These are phyloP conservation scores for Drechslerella dactyloides DNA, from an alignment of 2,329 filamentous ascomycete genomes.

Conservation along the genomic window DNA sequence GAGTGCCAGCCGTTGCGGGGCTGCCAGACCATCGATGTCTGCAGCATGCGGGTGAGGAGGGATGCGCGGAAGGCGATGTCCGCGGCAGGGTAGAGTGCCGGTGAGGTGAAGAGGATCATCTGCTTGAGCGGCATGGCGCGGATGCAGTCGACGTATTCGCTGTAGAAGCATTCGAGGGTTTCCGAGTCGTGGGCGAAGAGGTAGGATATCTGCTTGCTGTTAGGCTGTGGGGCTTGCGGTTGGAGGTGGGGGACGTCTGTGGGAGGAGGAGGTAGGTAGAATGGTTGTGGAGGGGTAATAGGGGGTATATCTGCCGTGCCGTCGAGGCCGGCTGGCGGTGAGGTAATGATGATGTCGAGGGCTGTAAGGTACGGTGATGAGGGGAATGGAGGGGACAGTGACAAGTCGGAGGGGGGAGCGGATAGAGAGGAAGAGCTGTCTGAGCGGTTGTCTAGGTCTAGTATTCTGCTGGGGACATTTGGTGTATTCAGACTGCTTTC, in stretches of 20 bases:
- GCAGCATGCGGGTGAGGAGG: constrained; percentile 19
- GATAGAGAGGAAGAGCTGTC: constrained; percentile 13
- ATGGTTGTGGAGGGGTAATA: neutral
- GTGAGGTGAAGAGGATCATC: constrained; percentile 27
- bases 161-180: constrained; percentile 36
- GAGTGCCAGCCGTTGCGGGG: constrained; percentile 21
- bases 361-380: neutral
- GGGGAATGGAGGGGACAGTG: neutral
- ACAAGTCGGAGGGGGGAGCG: neutral
- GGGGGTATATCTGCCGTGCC: no score
- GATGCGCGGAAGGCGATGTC: constrained; percentile 20
- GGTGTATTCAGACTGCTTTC: no score
- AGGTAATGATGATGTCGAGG: constrained; percentile 2
- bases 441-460: neutral
- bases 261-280: constrained; percentile 2
- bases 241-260: neutral
- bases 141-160: constrained; percentile 36
- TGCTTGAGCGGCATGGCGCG: constrained; percentile 25
- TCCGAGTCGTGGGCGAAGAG: constrained; percentile 28
- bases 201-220: constrained; percentile 34
- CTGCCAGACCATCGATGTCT: constrained; percentile 31
- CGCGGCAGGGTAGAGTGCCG: constrained; percentile 9
- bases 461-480: no score
- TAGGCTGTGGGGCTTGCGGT: constrained; percentile 1
- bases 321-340: neutral